Evolutionary conservation across 306 rosid species (phyloP), one percentile per base, ranked within the genome.

Genomic region (Delonix regia): DNA sequence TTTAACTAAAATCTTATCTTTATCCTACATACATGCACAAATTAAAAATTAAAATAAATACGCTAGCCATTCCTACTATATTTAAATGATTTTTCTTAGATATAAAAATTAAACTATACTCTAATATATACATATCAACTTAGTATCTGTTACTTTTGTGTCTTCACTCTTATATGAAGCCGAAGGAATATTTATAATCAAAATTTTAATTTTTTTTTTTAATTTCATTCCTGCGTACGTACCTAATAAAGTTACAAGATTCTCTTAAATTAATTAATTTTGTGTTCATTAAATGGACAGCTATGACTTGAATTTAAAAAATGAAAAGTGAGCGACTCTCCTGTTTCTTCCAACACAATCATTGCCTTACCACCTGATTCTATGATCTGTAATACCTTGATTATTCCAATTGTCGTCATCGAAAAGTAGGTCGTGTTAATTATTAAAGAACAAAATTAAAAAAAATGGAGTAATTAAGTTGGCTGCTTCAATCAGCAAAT

Each of bases 301-400:
- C 73, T 76, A 65, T 51, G 1, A 15, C 6, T 12, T 24, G 21
- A 22, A 34, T 25, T 64, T 18, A 64, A 36, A 49, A 52, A 48
- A 7, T 1, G n/a, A 0, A 24, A 24, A 36, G 9, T 6, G n/a
- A 22, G 65, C 28, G 16, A 21, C 41, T 39, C 47, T 41, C 56
- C 33, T 16, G 41, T 13, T 28, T 53, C 11, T 66, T 51, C 36
- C 16, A 18, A 36, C 53, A 55, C 48, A 78, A 68, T 71, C 77
- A 71, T 71, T 61, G 78, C 65, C 73, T 11, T 51, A n/a, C 68
- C 83, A 52, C 61, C 51, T 13, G 73, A 60, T 60, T 63, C 38
- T 64, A 63, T 73, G 74, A 38, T 73, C 78, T 63, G 74, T 80
- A 72, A 62, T 42, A 36, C 78, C 52, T 60, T 12, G n/a, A n/a